phyloP scores from a whole-genome alignment of 2,329 filamentous ascomycete species.

The Colletotrichum sp. region DNA sequence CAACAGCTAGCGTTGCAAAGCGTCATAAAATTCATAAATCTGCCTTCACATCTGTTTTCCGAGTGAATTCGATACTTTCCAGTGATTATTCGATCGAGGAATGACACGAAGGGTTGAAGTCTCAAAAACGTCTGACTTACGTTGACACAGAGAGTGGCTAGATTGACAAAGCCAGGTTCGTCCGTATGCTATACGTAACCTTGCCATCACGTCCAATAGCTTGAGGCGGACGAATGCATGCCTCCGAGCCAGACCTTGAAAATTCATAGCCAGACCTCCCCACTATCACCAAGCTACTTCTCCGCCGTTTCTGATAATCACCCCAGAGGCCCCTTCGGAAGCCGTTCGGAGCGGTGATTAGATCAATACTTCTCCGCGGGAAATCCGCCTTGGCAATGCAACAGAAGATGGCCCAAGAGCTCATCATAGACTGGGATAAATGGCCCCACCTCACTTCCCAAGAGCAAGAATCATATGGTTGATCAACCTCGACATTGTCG shows the following conservation, averaged over 20 bases:
- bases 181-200: not conserved
- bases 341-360: not conserved
- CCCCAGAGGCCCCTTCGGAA: not conserved
- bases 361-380: not conserved
- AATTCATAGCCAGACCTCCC: too few species aligned
- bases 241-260: not conserved
- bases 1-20: not conserved
- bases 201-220: not conserved
- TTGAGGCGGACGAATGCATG: not conserved
- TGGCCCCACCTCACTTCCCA: not conserved
- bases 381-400: not conserved
- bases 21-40: not conserved
- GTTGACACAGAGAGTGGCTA: too few species aligned
- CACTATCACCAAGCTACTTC: not conserved
- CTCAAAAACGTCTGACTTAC: not conserved
- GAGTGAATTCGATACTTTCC: fast-evolving
- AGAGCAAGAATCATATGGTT: not conserved
- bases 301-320: not conserved
- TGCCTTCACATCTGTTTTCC: not conserved
- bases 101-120: not conserved
- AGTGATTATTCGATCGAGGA: fast-evolving
- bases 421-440: not conserved
- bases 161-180: too few species aligned
- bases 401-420: not conserved
- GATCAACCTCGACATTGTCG: not conserved